phyloP scores from a whole-genome alignment of 148 eudicot species.

The Spergularia marina region DNA sequence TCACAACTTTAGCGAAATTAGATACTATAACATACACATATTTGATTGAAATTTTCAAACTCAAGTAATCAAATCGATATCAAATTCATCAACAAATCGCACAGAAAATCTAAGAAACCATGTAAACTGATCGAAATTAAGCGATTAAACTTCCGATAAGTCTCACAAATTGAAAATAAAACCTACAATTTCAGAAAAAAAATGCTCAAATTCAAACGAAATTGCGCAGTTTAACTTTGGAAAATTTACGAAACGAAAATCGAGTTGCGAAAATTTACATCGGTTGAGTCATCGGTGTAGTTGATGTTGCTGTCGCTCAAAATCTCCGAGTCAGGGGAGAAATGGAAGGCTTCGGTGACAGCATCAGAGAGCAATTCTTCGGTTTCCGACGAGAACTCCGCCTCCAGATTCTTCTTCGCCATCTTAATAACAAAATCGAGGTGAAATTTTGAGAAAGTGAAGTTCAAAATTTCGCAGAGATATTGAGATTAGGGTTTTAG shows the following conservation, averaged over 20 bases:
- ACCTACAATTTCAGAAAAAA: neutral
- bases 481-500: conserved; percentile 14
- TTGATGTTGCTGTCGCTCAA: conserved; percentile 22
- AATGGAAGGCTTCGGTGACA: conserved; percentile 21
- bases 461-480: conserved; percentile 1
- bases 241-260: neutral
- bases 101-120: too few species aligned
- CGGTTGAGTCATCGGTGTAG: conserved; percentile 26
- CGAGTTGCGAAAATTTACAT: conserved; percentile 29
- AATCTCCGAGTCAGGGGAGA: conserved; percentile 29
- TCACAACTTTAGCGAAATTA: too few species aligned
- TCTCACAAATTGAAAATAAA: neutral
- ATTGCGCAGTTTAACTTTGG: neutral
- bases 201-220: neutral
- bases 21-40: neutral
- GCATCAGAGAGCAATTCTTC: conserved; percentile 38
- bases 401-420: conserved; percentile 44
- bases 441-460: neutral
- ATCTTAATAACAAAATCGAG: conserved; percentile 19
- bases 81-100: neutral
- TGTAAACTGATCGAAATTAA: neutral
- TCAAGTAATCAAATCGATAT: neutral
- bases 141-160: neutral
- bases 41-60: too few species aligned
- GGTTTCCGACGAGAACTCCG: conserved; percentile 33